Conservation (phyloP, 352 stramenopile species). For the Phytophthora citrophthora region DNA sequence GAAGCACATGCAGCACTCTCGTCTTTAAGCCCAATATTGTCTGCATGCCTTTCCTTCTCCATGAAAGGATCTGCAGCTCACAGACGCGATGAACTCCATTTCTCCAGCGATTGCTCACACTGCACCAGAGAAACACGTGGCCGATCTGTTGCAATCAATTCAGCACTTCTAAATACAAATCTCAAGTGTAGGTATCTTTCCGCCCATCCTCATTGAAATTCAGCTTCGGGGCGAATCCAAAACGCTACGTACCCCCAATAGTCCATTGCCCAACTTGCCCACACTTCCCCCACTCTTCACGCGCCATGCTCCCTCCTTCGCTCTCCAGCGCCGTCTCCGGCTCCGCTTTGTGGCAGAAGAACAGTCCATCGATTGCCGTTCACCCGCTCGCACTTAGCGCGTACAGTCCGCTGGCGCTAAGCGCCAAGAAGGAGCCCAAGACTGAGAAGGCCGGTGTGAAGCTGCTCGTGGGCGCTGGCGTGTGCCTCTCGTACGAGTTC, state of each 20-base stretch:
- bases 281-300: not conserved
- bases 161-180: slow-evolving; percentile 12
- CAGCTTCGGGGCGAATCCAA: slow-evolving; percentile 19
- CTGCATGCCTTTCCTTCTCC: not conserved
- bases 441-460: slow-evolving; percentile 74
- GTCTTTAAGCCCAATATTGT: not conserved
- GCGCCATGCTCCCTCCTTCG: slow-evolving; percentile 19
- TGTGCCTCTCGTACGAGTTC: slow-evolving; percentile 91
- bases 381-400: slow-evolving; percentile 38
- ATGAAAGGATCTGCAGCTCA: slow-evolving; percentile 21
- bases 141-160: slow-evolving; percentile 5
- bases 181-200: not conserved
- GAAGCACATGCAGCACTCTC: not conserved
- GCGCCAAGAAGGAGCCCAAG: slow-evolving; percentile 31
- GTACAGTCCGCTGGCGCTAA: slow-evolving; percentile 23
- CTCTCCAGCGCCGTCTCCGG: slow-evolving; percentile 21
- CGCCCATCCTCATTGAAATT: slow-evolving; percentile 24
- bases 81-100: not conserved
- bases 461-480: slow-evolving; percentile 83
- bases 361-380: slow-evolving; percentile 8
- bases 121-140: slow-evolving; percentile 24
- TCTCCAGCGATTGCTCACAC: slow-evolving; percentile 23
- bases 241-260: slow-evolving; percentile 24
- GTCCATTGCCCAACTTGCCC: slow-evolving; percentile 27
- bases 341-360: slow-evolving; percentile 18